A percentile compares a stretch with the other conserved stretches of the same genome.
Evolutionary conservation across 139 green algal species (phyloP).

Genomic region (Axilococcus clingmanii): DNA sequence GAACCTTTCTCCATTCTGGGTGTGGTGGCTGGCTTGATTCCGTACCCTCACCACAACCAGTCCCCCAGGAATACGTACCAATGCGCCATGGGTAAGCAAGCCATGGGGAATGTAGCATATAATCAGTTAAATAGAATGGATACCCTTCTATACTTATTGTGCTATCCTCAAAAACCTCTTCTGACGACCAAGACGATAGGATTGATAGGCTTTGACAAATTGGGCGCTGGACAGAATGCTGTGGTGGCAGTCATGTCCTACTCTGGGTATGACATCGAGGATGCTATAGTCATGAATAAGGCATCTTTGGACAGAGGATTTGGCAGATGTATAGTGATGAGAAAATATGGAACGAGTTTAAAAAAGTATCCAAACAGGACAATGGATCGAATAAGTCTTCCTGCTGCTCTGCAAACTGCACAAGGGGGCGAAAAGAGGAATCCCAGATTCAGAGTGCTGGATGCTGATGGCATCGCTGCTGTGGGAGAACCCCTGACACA

Average conservation of each 20-base stretch:
- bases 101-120: conserved; percentile 97
- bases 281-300: conserved; percentile 99
- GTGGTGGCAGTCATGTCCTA: conserved; percentile 97
- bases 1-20: conserved; percentile 98
- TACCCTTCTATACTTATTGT: conserved; percentile 94
- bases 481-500: conserved; percentile 73
- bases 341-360: conserved; percentile 66
- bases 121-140: conserved; percentile 94
- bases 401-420: conserved; percentile 33
- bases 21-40: conserved; percentile 95
- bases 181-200: conserved; percentile 96
- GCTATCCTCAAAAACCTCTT: conserved; percentile 91
- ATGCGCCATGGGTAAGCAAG: conserved; percentile 99
- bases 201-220: conserved; percentile 82
- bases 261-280: conserved; percentile 87
- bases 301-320: conserved; percentile 92
- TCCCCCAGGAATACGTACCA: conserved; percentile 98
- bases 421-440: not conserved
- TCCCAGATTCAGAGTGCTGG: conserved; percentile 54
- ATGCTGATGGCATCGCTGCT: conserved; percentile 77
- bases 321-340: conserved; percentile 91
- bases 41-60: conserved; percentile 99
- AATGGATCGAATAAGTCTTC: conserved; percentile 54
- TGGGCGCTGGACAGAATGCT: conserved; percentile 97
- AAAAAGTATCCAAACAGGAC: conserved; percentile 89